Base-by-base conservation (phyloP, 129 eudicot species). In the Tagetes erecta region DNA sequence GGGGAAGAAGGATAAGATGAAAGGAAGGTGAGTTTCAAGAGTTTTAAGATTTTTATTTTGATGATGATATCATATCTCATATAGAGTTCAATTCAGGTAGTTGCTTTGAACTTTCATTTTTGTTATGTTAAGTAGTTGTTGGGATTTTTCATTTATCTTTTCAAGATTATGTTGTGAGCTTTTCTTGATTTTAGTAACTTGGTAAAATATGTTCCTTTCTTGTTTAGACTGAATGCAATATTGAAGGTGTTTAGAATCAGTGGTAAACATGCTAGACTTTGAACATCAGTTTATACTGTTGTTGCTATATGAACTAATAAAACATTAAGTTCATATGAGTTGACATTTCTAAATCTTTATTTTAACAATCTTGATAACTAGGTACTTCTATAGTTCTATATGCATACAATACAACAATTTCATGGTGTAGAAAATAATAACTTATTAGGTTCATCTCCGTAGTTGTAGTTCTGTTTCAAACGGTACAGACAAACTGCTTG, bases 1-100 rank as follows among this genome's bases (percentile, higher is more conserved):
- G 14, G 76, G 53, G 72, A 76, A 80, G 82, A 80, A 75, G 56
- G 76, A 67, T 27, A 76, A 76, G 82, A 84, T 67, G 87, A 80
- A 80, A 72, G 81, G 74, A 35, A 70, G 72, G 72, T 78, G 60
- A 72, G 82, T 39, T 4, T 42, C 50, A 52, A 78, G 41, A 44
- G 77, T 34, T 71, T 4, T 78, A 42, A 71, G 44, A 4, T 14
- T 71, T 63, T 52, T 62, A 58, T 40, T 64, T 50, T 70, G 77
- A 45, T 71, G 44, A 78, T 78, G 77, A 50, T 39, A 78, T 44
- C 2, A 44, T 44, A 0, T 46, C 11, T 66, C 14, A 60, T 62
- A 71, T 65, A 37, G 72, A 71, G 52, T 78, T 78, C 57, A 46
- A 64, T 71, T 47, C 27, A 52, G 8, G 6, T 0, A 0, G 6